A percentile compares a stretch with the other conserved stretches of the same genome.
These are phyloP conservation scores for Carex sylvatica DNA, from an alignment of 202 grass and related monocot species.

Conservation along the genomic window DNA sequence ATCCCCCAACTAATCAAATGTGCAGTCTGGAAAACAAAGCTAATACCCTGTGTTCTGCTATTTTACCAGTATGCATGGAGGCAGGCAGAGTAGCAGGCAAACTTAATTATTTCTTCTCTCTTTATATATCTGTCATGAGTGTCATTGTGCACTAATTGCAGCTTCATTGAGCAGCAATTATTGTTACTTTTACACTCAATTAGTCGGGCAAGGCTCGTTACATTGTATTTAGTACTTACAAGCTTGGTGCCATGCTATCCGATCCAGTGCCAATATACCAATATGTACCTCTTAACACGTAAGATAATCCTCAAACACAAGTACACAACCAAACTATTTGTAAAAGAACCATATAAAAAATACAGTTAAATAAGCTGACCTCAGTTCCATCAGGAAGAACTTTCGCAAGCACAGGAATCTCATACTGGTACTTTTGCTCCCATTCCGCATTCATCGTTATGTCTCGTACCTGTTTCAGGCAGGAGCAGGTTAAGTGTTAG, in stretches of 20 bases:
- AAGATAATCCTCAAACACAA: background rate
- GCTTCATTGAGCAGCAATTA: background rate
- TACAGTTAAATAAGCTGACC: conserved; percentile 25
- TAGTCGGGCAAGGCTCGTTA: background rate
- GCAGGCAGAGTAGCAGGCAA: background rate
- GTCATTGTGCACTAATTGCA: background rate
- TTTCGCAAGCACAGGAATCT: conserved; percentile 87
- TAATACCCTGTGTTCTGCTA: background rate
- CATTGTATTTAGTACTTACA: background rate
- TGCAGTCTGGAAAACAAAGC: background rate
- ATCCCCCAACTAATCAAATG: background rate
- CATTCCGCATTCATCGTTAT: conserved; percentile 71
- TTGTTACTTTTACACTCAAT: background rate
- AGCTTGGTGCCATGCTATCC: background rate
- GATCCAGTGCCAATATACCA: background rate
- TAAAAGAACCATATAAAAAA: background rate
- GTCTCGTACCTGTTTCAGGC: conserved; percentile 54
- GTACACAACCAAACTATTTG: background rate
- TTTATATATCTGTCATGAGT: background rate
- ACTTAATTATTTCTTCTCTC: background rate
- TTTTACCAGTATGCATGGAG: too few species aligned
- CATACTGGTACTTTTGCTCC: conserved; percentile 82
- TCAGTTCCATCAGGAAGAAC: conserved; percentile 72
- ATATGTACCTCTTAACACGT: background rate
- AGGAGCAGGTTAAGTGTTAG: too few species aligned